Percentiles rank a stretch among this genome's conserved stretches.
Evolutionary conservation across 345 rosid genomes (phyloP).

Genomic region (Arabidopsis suecica): DNA sequence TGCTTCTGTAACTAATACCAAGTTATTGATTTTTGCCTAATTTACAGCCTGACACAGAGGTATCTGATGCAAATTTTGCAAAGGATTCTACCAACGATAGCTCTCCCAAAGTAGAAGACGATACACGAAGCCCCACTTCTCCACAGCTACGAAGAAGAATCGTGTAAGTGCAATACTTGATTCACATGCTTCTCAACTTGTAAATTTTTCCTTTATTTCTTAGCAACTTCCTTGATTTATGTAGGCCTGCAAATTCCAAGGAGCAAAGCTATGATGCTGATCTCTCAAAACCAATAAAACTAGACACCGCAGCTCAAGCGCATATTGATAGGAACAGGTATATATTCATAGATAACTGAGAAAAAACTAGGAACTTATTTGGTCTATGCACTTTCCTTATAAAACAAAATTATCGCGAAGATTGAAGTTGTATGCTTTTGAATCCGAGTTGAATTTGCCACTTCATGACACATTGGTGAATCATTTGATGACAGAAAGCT

Average conservation of each 20-base stretch:
- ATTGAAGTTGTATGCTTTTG: neutral
- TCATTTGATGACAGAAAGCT: slow-evolving; percentile 56
- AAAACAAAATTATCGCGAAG: neutral
- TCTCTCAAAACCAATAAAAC: slow-evolving; percentile 59
- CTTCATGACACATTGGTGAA: neutral
- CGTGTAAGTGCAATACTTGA: slow-evolving; percentile 53
- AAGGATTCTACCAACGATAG: slow-evolving; percentile 49
- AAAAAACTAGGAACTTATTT: neutral
- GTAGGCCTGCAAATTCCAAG: slow-evolving; percentile 55
- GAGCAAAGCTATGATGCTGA: slow-evolving; percentile 54
- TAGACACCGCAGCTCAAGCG: slow-evolving; percentile 67
- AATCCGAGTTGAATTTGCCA: neutral
- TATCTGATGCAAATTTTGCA: slow-evolving; percentile 45
- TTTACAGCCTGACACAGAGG: slow-evolving; percentile 54
- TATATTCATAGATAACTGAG: neutral
- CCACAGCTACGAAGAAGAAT: slow-evolving; percentile 81
- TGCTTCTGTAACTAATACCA: neutral
- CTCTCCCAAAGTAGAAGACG: slow-evolving; percentile 49
- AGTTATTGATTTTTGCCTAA: neutral
- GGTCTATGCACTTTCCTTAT: neutral
- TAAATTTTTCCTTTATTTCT: slow-evolving; percentile 19
- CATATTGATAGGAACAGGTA: slow-evolving; percentile 85
- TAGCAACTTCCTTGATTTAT: slow-evolving; percentile 8
- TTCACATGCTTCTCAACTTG: neutral
- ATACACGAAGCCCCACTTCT: slow-evolving; percentile 51